phyloP scores from a whole-genome alignment of 2,329 filamentous ascomycete species.

The Ceratocystis ficicola region DNA sequence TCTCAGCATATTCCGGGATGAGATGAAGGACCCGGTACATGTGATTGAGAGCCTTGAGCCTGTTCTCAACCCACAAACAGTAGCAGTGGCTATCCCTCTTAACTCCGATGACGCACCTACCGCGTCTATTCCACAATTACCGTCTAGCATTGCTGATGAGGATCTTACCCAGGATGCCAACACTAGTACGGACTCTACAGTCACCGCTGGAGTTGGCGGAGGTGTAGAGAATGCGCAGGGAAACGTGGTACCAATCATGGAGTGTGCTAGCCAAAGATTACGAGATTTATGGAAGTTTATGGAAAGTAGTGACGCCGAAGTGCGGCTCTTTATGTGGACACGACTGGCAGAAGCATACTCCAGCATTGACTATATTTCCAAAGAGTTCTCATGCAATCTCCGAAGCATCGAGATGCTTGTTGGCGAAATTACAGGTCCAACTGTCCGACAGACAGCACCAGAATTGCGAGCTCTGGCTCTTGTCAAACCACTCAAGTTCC shows the following conservation, averaged over 20 bases:
- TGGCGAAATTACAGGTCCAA: conserved; percentile 47
- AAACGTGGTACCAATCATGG: conserved; percentile 34
- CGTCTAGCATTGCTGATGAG: background rate
- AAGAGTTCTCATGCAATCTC: conserved; percentile 76
- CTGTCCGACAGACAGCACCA: conserved; percentile 46
- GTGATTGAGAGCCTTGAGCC: conserved; percentile 90
- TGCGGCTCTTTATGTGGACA: conserved; percentile 81
- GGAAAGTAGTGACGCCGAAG: conserved; percentile 63
- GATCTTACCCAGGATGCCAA: background rate
- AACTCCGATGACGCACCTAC: background rate
- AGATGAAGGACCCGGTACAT: conserved; percentile 64
- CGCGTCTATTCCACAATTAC: background rate
- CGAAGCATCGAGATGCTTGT: conserved; percentile 77
- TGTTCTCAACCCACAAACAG: conserved; percentile 62
- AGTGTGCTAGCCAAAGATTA: conserved; percentile 45
- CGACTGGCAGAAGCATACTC: conserved; percentile 82
- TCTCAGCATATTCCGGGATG: conserved; percentile 72
- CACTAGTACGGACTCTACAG: background rate
- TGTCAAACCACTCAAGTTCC: conserved; percentile 62
- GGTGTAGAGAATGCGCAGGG: conserved; percentile 21
- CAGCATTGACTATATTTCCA: conserved; percentile 71
- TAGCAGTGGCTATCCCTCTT: conserved; percentile 29
- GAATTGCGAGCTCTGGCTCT: conserved; percentile 58
- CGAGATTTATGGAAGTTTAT: conserved; percentile 79
- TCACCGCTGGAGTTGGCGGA: background rate